Conservation (phyloP, 257 asterid genomes). For the Schizonepeta tenuifolia region DNA sequence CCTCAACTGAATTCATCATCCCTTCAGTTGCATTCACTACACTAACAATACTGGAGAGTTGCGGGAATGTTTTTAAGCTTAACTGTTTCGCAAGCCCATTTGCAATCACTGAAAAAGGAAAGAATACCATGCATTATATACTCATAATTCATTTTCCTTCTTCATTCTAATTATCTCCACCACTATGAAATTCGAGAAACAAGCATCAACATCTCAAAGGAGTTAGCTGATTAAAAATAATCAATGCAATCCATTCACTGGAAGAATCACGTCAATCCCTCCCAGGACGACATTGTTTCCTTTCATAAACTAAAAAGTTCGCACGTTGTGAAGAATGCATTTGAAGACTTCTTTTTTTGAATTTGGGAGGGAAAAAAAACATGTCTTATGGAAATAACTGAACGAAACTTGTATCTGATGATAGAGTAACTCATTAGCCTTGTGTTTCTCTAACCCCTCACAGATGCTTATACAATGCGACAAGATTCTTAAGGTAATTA, state of each 20-base stretch:
- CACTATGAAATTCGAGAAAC: neutral
- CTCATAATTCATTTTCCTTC: neutral
- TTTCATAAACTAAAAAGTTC: neutral
- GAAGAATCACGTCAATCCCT: neutral
- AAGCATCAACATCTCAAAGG: slow-evolving; percentile 6
- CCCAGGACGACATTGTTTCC: neutral
- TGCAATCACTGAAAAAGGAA: slow-evolving; percentile 59
- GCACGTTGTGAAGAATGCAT: neutral
- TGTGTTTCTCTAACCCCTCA: neutral
- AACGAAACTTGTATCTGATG: neutral
- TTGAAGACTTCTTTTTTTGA: neutral
- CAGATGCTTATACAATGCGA: neutral
- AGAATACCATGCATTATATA: slow-evolving; percentile 19
- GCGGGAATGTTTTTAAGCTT: slow-evolving; percentile 65
- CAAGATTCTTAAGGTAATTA: neutral
- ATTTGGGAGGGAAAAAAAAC: neutral
- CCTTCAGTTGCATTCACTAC: slow-evolving; percentile 32
- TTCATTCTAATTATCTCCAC: neutral
- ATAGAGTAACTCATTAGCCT: neutral
- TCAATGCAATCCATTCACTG: neutral
- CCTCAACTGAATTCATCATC: slow-evolving; percentile 27
- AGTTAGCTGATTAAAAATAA: neutral
- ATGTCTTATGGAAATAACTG: neutral
- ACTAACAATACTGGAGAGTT: slow-evolving; percentile 49
- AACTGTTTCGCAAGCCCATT: slow-evolving; percentile 60